These are phyloP conservation scores for Eucalyptus pauciflora DNA, from an alignment of 345 rosid species.

Conservation along the genomic window DNA sequence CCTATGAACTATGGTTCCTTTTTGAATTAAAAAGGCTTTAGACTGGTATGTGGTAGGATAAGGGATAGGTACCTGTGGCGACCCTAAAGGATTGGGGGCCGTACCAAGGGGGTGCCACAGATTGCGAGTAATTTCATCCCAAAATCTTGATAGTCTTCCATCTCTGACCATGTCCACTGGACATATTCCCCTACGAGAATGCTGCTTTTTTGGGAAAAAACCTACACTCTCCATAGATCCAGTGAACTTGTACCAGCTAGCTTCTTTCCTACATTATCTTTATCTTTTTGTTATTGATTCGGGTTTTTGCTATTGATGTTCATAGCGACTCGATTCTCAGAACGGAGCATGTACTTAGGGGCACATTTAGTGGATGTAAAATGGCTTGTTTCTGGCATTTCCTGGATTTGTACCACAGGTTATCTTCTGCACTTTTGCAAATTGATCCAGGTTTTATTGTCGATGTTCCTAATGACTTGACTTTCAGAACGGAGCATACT, in stretches of 20 bases:
- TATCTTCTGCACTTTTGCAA: not conserved
- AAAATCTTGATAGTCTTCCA: not conserved
- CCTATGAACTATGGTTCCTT: no score
- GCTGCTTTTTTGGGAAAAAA: not conserved
- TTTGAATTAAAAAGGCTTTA: no score
- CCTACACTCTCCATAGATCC: not conserved
- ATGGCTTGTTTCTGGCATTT: not conserved
- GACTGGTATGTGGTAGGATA: no score
- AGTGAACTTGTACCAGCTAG: not conserved
- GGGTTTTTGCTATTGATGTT: not conserved
- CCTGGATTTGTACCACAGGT: not conserved
- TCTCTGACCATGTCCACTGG: not conserved
- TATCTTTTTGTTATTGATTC: not conserved
- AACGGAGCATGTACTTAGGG: not conserved
- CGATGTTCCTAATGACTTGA: not conserved
- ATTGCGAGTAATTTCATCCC: not conserved
- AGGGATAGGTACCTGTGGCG: no score
- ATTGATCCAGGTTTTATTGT: not conserved
- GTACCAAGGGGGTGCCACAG: no score
- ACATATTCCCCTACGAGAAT: not conserved
- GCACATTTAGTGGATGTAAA: not conserved
- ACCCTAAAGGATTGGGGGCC: no score
- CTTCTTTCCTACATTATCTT: not conserved
- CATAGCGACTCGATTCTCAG: not conserved
- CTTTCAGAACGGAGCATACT: not conserved